phyloP scores from a whole-genome alignment of 495 filamentous ascomycete species.

The Penicillium canariense region DNA sequence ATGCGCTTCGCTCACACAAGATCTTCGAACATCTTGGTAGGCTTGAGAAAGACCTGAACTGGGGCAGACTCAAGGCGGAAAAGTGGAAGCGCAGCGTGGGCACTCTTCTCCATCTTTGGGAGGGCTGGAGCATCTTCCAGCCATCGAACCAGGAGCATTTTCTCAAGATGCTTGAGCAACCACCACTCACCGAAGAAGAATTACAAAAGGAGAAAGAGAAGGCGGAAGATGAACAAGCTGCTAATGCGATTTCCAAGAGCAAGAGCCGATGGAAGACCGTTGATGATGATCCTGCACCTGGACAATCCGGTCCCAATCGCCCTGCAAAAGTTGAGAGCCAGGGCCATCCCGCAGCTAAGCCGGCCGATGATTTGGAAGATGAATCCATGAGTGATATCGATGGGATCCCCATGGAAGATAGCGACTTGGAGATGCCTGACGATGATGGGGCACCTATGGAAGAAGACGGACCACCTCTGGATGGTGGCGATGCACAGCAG shows the following conservation, averaged over 20 bases:
- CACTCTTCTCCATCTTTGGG: constrained; percentile 74
- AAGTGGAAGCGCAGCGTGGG: constrained; percentile 88
- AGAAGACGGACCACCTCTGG: constrained; percentile 16
- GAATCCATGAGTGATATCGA: constrained; percentile 44
- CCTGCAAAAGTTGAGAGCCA: constrained; percentile 22
- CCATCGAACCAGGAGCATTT: constrained; percentile 73
- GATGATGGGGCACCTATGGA: constrained; percentile 39
- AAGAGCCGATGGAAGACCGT: constrained; percentile 73
- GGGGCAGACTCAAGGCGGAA: constrained; percentile 81
- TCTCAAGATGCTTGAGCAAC: constrained; percentile 67
- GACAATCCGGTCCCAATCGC: constrained; percentile 34
- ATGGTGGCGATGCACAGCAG: constrained; percentile 8
- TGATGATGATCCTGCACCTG: constrained; percentile 51
- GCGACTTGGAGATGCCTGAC: constrained; percentile 9
- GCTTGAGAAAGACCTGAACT: constrained; percentile 71
- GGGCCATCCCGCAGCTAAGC: constrained; percentile 12
- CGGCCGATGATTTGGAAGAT: constrained; percentile 30
- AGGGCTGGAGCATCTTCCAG: constrained; percentile 85
- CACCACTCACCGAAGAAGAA: constrained; percentile 57
- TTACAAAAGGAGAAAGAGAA: constrained; percentile 51
- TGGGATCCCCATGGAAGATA: constrained; percentile 54
- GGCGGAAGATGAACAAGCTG: constrained; percentile 39
- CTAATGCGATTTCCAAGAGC: constrained; percentile 38
- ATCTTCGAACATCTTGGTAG: constrained; percentile 81
- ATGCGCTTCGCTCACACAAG: constrained; percentile 61